A percentile compares a stretch with the other conserved stretches of the same genome.
phyloP scores from a whole-genome alignment of 2,329 filamentous ascomycete species.

The Claviceps arundinis region DNA sequence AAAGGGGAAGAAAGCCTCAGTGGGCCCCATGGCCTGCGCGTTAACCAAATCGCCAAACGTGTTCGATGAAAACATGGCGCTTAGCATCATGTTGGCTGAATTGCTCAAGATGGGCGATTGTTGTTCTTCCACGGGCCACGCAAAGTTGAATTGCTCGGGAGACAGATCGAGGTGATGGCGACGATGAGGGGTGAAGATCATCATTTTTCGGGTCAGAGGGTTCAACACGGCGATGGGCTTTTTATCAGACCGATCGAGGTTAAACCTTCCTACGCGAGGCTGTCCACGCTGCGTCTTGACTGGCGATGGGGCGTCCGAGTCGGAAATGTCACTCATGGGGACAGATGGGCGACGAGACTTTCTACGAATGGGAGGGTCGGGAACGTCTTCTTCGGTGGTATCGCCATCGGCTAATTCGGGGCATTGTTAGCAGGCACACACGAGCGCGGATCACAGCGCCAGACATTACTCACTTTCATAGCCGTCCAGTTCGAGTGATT shows the following conservation, averaged over 20 bases:
- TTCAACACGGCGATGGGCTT: slow-evolving; percentile 48
- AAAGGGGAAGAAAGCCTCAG: slow-evolving; percentile 64
- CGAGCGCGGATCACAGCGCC: slow-evolving; percentile 3
- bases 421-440: slow-evolving; percentile 6
- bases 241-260: slow-evolving; percentile 37
- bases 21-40: slow-evolving; percentile 56
- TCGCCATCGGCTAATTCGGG: slow-evolving; percentile 39
- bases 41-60: slow-evolving; percentile 44
- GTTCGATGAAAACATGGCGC: slow-evolving; percentile 49
- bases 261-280: slow-evolving; percentile 41
- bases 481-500: slow-evolving; percentile 35
- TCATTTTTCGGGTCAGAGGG: slow-evolving; percentile 45
- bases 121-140: slow-evolving; percentile 28
- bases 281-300: slow-evolving; percentile 35
- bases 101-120: slow-evolving; percentile 49
- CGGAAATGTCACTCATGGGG: slow-evolving; percentile 28
- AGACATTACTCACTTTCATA: slow-evolving; percentile 43
- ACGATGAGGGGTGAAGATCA: slow-evolving; percentile 46
- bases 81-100: slow-evolving; percentile 66
- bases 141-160: slow-evolving; percentile 40
- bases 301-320: slow-evolving; percentile 36
- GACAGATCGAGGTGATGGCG: slow-evolving; percentile 37
- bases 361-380: slow-evolving; percentile 34
- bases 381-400: slow-evolving; percentile 47
- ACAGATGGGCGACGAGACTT: slow-evolving; percentile 30